A percentile compares a stretch with the other conserved stretches of the same genome.
phyloP scores from a whole-genome alignment of 768 basidiomycete species.

The Rhodotorula diobovata region DNA sequence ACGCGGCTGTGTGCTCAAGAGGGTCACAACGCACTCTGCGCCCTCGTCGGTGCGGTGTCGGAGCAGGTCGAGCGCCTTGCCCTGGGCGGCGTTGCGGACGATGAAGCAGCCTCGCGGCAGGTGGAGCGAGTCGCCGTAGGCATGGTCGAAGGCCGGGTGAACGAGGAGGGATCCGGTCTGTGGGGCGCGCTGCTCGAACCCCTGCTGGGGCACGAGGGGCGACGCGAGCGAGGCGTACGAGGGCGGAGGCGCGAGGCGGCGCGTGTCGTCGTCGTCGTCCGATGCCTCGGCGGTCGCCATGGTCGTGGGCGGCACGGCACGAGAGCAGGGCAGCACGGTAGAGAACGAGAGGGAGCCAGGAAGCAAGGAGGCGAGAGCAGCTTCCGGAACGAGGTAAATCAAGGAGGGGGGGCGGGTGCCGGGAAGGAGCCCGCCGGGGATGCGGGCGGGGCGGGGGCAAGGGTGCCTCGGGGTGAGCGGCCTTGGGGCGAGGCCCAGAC shows the following conservation, averaged over 20 bases:
- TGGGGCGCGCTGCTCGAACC: not conserved
- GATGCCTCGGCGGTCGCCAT: no score
- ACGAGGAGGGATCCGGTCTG: not conserved
- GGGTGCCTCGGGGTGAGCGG: no score
- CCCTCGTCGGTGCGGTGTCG: constrained; percentile 12
- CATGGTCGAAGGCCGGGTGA: constrained; percentile 1
- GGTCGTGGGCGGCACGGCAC: not conserved
- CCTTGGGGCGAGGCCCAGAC: no score
- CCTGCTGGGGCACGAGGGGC: not conserved
- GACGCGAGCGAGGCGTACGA: not conserved
- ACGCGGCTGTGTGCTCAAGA: no score
- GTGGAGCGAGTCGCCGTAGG: not conserved
- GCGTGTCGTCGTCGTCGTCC: not conserved
- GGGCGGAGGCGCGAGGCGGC: not conserved
- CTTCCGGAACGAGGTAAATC: no score
- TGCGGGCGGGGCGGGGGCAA: no score
- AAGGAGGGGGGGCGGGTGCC: no score
- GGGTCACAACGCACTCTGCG: not conserved
- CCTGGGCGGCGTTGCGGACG: constrained; percentile 24
- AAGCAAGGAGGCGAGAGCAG: no score
- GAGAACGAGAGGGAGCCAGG: not conserved
- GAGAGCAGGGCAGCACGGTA: not conserved
- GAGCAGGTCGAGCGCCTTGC: constrained; percentile 28
- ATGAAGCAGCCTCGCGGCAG: constrained; percentile 27
- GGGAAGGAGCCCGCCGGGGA: no score